Evolutionary conservation across 2,329 filamentous ascomycete genomes (phyloP), one percentile per base, ranked within the genome.

Genomic region (Diaporthe velutina): DNA sequence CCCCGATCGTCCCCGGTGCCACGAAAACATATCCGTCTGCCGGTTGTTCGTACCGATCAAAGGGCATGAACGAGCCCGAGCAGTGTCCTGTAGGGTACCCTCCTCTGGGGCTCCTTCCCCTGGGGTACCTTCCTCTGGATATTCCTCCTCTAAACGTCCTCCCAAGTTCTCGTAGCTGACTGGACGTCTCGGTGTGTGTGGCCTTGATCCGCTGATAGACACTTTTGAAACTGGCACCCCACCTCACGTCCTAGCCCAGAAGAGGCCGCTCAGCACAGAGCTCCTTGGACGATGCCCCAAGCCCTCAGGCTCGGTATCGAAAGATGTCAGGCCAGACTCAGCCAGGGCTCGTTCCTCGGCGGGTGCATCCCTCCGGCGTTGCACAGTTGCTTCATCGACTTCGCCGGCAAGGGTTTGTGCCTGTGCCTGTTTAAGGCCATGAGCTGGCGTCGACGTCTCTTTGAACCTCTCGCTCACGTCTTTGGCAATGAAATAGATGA

Each of bases 221-320:
- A 38, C n/a, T 15, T 54, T 54, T 54, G 64, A 54, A 68, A 68
- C 64, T 17, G 13, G 12, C 30, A 8, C 25, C 38, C 50, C 57
- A 40, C 28, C 28, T 54, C 45, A 42, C 6, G n/a, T 40, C 10
- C 33, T 54, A 19, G 70, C 70, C 70, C 70, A 72, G 33, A 72
- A 72, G 57, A 72, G 25, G 30, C 70, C 57, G 25, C 45, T 19
- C 45, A 72, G 42, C n/a, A 45, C 28, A 30, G 70, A 64, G 13
- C 19, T 13, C 42, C 42, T 15, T 5, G 57, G 35, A 7, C 17
- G 1, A 2, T 5, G 13, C n/a, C 33, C 42, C 30, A 22, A 7
- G 4, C 9, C 15, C 2, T 25, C 28, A 4, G 70, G 10, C 35
- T 48, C 57, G 28, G 3, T 12, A 6, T 64, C 57, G 28, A 55